Conservation (phyloP, 2,329 filamentous ascomycete species). For the Truncatella angustata region DNA sequence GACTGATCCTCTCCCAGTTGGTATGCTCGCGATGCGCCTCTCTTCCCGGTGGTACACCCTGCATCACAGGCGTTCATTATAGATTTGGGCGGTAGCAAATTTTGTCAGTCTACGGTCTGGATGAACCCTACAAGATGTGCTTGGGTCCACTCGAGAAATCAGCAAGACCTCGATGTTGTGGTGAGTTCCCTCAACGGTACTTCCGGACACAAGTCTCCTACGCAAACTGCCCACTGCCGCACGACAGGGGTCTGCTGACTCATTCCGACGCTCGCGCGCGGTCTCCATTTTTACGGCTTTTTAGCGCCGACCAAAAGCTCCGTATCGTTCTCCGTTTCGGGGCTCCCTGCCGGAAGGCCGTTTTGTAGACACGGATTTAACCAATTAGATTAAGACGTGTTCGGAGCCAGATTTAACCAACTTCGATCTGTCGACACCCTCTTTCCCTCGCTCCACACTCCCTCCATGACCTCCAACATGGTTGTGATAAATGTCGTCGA, state of each 20-base stretch:
- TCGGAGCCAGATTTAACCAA: background rate
- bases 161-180: too few relatives aligned
- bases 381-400: background rate
- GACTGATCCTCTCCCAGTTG: too few relatives aligned
- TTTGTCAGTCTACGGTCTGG: too few relatives aligned
- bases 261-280: background rate
- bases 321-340: background rate
- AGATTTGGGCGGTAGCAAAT: too few relatives aligned
- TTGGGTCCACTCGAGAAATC: too few relatives aligned
- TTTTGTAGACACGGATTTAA: background rate
- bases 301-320: background rate
- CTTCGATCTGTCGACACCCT: background rate
- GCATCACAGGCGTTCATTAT: too few relatives aligned
- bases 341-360: background rate
- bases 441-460: background rate
- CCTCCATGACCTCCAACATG: background rate
- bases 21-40: too few relatives aligned
- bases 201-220: too few relatives aligned
- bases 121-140: too few relatives aligned
- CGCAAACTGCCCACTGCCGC: background rate
- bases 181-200: too few relatives aligned
- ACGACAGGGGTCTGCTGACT: slow-evolving; percentile 2
- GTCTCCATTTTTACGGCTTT: background rate
- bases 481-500: background rate
- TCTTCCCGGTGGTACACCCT: too few relatives aligned